These are phyloP conservation scores for Ambrosiella cleistominuta DNA, from an alignment of 2,329 filamentous ascomycete species.

Conservation along the genomic window DNA sequence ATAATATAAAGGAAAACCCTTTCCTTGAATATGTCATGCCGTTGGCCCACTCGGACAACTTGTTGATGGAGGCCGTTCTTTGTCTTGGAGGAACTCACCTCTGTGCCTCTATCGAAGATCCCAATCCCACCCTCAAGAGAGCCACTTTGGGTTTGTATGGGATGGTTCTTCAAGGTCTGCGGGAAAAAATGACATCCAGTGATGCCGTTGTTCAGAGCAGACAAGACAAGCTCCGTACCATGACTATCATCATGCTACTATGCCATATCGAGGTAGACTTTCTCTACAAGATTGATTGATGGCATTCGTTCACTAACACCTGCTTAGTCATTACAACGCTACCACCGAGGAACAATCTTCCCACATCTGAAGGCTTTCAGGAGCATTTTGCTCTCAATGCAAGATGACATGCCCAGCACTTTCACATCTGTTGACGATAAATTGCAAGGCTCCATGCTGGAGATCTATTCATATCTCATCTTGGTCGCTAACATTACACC, in stretches of 20 bases:
- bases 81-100: slow-evolving; percentile 11
- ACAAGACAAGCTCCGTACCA: slow-evolving; percentile 9
- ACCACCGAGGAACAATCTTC: slow-evolving; percentile 11
- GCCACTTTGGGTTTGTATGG: slow-evolving; percentile 11
- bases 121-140: slow-evolving; percentile 5
- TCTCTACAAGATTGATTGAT: neutral
- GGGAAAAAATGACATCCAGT: slow-evolving; percentile 10
- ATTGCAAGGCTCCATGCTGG: slow-evolving; percentile 12
- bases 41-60: slow-evolving; percentile 10
- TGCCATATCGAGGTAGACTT: slow-evolving; percentile 11
- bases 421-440: slow-evolving; percentile 12
- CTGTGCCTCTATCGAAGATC: slow-evolving; percentile 12
- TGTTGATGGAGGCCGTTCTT: slow-evolving; percentile 11
- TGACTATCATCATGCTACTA: slow-evolving; percentile 12
- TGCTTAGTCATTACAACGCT: slow-evolving; percentile 9
- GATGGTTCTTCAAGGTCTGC: slow-evolving; percentile 5
- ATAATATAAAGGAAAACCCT: slow-evolving; percentile 11
- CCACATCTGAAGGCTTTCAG: slow-evolving; percentile 11
- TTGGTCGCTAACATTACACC: slow-evolving; percentile 12
- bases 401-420: slow-evolving; percentile 12
- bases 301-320: neutral
- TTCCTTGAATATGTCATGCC: slow-evolving; percentile 13
- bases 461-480: slow-evolving; percentile 13
- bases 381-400: slow-evolving; percentile 9
- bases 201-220: neutral